Percentiles rank a stretch among this genome's conserved stretches.
These are phyloP conservation scores for Coemansia sp. DNA, from an alignment of 192 early-diverging fungal genomes.

Conservation along the genomic window DNA sequence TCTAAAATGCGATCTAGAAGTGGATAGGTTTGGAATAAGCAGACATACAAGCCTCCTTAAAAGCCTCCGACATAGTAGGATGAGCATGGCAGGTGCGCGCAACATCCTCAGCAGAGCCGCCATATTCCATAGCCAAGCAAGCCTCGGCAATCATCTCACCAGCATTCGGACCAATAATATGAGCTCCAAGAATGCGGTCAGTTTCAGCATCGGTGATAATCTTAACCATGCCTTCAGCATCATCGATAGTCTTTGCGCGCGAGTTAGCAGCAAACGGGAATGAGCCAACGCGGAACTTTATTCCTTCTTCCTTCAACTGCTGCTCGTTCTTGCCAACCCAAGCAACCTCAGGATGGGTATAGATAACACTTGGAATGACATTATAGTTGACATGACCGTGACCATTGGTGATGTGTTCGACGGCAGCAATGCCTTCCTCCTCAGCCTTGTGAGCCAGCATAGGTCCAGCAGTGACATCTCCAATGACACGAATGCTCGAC, in stretches of 20 bases:
- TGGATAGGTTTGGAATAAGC: conserved; percentile 79
- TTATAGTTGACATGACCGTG: conserved; percentile 99
- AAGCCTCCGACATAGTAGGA: conserved; percentile 94
- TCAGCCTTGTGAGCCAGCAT: conserved; percentile 99
- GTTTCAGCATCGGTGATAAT: conserved; percentile 95
- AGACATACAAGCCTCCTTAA: conserved; percentile 98
- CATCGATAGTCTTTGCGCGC: conserved; percentile 95
- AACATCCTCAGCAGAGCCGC: conserved; percentile 96
- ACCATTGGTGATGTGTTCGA: conserved; percentile 87
- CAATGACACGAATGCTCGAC: conserved; percentile 88
- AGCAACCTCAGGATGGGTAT: conserved; percentile 98
- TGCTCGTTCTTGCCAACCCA: conserved; percentile 98
- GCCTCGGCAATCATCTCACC: conserved; percentile 99
- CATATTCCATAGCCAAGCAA: conserved; percentile 96
- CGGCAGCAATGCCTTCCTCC: conserved; percentile 98
- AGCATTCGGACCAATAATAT: conserved; percentile 98
- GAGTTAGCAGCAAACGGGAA: conserved; percentile 98
- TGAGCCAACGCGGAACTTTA: conserved; percentile 86
- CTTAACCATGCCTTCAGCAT: conserved; percentile 93
- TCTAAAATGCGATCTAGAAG: conserved; percentile 47
- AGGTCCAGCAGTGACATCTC: conserved; percentile 93
- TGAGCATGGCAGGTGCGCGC: conserved; percentile 97
- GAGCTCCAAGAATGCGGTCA: conserved; percentile 93
- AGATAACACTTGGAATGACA: conserved; percentile 96
- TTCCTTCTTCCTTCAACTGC: conserved; percentile 80